Conservation (phyloP, 1,284 basidiomycete species). For the Macrocybe sp. region DNA sequence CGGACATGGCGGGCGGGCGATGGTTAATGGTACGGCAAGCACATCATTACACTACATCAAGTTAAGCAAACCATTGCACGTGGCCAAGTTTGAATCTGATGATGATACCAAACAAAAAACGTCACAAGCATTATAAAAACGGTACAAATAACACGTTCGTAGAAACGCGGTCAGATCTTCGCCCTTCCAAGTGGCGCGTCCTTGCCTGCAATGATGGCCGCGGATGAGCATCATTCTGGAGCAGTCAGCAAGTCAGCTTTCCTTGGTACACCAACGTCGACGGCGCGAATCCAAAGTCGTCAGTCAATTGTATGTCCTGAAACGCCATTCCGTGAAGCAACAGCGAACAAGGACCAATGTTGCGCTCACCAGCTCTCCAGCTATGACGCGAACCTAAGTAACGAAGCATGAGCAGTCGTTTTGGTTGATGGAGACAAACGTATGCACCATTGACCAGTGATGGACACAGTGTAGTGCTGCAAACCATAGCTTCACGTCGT, state of each 20-base stretch:
- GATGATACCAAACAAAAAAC: no score
- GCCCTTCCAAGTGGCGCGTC: constrained; percentile 38
- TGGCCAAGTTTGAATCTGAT: no score
- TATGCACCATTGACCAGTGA: constrained; percentile 77
- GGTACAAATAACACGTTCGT: neutral
- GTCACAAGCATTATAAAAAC: neutral
- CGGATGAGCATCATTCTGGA: constrained; percentile 4
- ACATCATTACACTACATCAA: neutral
- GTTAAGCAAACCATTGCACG: no score
- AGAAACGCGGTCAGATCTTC: constrained; percentile 25
- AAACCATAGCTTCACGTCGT: constrained; percentile 68
- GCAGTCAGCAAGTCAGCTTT: constrained; percentile 20
- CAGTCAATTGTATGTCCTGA: constrained; percentile 60
- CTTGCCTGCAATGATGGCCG: constrained; percentile 24
- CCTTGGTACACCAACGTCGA: constrained; percentile 74
- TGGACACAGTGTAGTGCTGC: constrained; percentile 78
- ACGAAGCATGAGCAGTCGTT: constrained; percentile 2
- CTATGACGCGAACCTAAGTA: constrained; percentile 67
- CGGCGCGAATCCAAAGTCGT: constrained; percentile 78
- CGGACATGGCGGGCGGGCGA: constrained; percentile 27
- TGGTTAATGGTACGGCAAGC: neutral
- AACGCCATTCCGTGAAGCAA: constrained; percentile 8
- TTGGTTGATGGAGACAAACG: constrained; percentile 4
- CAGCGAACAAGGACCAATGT: constrained; percentile 1
- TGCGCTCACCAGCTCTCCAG: constrained; percentile 64